phyloP scores from a whole-genome alignment of 257 asterid genomes.

The Phtheirospermum japonicum region DNA sequence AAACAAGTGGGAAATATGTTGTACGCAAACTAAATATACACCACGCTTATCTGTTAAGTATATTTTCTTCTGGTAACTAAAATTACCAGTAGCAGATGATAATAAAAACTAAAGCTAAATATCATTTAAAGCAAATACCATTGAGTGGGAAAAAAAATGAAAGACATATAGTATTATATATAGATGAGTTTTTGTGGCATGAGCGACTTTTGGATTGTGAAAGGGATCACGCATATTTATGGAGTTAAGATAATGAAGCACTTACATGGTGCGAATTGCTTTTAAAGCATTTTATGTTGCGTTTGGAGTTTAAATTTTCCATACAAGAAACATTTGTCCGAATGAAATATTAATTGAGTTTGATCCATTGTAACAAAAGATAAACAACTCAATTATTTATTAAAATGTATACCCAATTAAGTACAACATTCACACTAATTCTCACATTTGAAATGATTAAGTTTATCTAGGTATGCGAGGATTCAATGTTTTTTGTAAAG shows the following conservation, averaged over 20 bases:
- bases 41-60: conserved; percentile 13
- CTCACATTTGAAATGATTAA: no score
- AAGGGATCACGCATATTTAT: conserved; percentile 15
- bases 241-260: neutral
- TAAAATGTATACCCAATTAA: no score
- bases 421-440: no score
- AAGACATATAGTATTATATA: neutral
- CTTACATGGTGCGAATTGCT: neutral
- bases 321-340: neutral
- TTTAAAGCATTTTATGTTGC: neutral
- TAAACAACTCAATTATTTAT: no score
- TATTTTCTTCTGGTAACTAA: conserved; percentile 15
- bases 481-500: no score
- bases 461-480: no score
- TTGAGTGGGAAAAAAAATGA: conserved; percentile 4
- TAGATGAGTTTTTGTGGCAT: neutral
- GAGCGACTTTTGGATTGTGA: neutral
- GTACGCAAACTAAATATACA: neutral
- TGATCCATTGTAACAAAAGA: neutral
- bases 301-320: conserved; percentile 1
- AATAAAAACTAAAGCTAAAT: neutral
- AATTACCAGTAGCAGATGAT: neutral
- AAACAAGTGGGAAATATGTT: neutral
- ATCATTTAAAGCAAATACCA: conserved; percentile 9
- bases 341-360: neutral